These are phyloP conservation scores for Schizochytrium sp. DNA, from an alignment of 108 stramenopile species.

Conservation along the genomic window DNA sequence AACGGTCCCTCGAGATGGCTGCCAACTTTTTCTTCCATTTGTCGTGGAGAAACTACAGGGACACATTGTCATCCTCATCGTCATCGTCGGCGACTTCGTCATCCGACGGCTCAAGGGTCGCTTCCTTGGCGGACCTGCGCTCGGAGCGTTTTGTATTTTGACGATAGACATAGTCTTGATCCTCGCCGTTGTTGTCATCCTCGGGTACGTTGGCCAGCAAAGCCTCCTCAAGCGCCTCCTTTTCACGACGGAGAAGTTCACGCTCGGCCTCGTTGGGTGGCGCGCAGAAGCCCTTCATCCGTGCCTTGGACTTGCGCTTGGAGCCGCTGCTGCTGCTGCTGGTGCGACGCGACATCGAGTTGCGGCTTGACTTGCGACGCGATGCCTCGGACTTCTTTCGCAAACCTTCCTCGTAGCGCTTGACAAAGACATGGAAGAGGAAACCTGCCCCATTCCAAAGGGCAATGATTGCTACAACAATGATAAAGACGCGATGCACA, in stretches of 20 bases:
- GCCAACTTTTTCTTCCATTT: no score
- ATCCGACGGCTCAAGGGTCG: no score
- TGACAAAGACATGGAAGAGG: not conserved
- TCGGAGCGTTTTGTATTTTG: no score
- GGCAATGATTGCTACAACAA: not conserved
- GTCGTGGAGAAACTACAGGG: no score
- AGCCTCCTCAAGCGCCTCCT: not conserved
- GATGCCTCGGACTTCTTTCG: not conserved
- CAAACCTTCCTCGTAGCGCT: conserved; percentile 10
- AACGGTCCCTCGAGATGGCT: no score
- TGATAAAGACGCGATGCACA: not conserved
- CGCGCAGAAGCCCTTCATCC: not conserved
- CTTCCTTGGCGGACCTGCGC: no score
- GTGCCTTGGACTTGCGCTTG: not conserved
- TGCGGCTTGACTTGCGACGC: not conserved
- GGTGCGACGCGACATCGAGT: not conserved
- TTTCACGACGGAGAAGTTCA: not conserved
- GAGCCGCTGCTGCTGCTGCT: not conserved
- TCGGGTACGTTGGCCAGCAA: not conserved
- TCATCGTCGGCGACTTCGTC: no score
- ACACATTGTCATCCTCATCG: no score
- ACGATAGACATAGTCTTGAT: no score
- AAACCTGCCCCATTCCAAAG: not conserved
- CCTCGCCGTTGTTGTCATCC: not conserved
- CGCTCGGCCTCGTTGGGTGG: not conserved